Conservation (phyloP, 1,139 yeast species). For the Sugiyamaella japonica region DNA sequence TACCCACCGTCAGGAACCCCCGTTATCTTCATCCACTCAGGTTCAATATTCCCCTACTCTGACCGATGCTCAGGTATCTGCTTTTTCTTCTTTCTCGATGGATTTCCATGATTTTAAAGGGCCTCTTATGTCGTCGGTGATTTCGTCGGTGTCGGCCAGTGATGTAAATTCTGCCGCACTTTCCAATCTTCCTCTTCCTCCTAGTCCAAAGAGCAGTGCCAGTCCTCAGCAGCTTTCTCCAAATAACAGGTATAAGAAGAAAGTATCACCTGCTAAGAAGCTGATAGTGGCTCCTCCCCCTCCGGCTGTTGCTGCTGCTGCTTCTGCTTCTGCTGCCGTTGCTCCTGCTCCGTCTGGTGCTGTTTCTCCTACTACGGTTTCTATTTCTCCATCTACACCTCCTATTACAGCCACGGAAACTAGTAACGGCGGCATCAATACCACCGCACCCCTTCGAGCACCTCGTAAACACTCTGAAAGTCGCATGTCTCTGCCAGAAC, state of each 20-base stretch:
- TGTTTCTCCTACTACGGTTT: not conserved
- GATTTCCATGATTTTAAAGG: conserved; percentile 12
- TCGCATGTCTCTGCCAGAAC: conserved; percentile 56
- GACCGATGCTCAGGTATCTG: not conserved
- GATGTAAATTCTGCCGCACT: too few species aligned
- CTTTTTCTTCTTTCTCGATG: conserved; percentile 13
- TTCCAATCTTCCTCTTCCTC: not conserved
- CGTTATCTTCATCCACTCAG: not conserved
- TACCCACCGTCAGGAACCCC: not conserved
- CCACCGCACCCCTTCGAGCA: conserved; percentile 4
- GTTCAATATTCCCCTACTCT: conserved; percentile 12
- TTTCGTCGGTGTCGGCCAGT: not conserved
- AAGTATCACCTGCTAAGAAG: not conserved
- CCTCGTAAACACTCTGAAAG: conserved; percentile 50
- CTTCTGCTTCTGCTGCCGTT: not conserved
- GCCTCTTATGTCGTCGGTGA: conserved; percentile 2
- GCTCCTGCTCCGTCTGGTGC: not conserved
- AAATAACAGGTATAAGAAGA: not conserved
- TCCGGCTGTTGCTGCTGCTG: not conserved
- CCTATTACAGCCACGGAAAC: not conserved
- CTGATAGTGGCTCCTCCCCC: not conserved
- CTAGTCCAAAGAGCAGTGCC: conserved; percentile 13
- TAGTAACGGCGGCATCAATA: too few species aligned
- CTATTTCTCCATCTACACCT: not conserved
- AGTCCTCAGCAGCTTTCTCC: conserved; percentile 5